Evolutionary conservation across 1,284 basidiomycete species (phyloP), one percentile per base, ranked within the genome.

Genomic region (Peniophora sp.): DNA sequence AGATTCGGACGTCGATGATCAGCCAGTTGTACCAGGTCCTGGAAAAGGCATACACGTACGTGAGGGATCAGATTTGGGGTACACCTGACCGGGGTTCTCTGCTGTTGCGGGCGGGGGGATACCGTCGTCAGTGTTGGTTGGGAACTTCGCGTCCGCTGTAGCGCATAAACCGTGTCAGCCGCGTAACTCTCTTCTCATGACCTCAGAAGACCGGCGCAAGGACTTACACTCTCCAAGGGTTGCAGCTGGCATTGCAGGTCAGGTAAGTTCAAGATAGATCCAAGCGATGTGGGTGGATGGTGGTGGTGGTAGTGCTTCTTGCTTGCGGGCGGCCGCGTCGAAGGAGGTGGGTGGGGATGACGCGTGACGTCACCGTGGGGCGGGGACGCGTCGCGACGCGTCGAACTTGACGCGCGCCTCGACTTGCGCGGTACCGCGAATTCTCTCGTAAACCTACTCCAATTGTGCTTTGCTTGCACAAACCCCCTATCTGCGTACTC

Each of bases 111-210:
- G 18, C 24, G 48, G 48, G 11, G 48, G 48, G 5, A 49, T 6
- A 39, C 39, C 48, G 10, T 49, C 39, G 12, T 24, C 41, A 3
- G 14, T 32, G 17, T 42, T 34, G 18, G 24, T 32, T 8, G 48
- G 48, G 17, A 49, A 49, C 27, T 49, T 49, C n/a, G 48, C 48
- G 24, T 49, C 48, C 14, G 48, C 48, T 49, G 20, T 12, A 32
- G 27, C 27, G 27, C 27, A 32, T 9, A 24, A 15, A 24, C 12
- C n/a, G 23, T 8, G 15, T 45, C 43, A 22, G 23, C n/a, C 18
- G 17, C 18, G 18, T 23, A 15, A 22, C 22, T 22, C 3, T 45
- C 20, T 20, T 18, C 23, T 24, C 23, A 24, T n/a, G 20, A n/a
- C 15, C 15, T n/a, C 39, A n/a, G 39, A 8, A n/a, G 15, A 22